A percentile compares a stretch with the other conserved stretches of the same genome.
Evolutionary conservation across 495 filamentous ascomycete genomes (phyloP).

Genomic region (Rhypophila decipiens): DNA sequence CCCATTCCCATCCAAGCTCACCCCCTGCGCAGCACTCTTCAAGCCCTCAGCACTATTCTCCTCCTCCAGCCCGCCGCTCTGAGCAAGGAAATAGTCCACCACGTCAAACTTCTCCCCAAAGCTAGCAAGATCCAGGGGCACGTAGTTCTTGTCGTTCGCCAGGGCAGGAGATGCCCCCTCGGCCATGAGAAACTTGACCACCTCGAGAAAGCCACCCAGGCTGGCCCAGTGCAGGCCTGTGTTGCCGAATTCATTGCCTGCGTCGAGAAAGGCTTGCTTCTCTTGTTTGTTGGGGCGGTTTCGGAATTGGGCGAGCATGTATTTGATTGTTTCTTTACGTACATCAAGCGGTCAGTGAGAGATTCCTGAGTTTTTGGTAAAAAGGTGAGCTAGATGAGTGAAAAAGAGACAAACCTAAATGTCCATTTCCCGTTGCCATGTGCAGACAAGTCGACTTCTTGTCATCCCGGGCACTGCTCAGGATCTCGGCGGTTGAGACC

Average conservation of each 20-base stretch:
- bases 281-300: slow-evolving; percentile 17
- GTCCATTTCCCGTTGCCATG: slow-evolving; percentile 86
- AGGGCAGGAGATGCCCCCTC: slow-evolving; percentile 59
- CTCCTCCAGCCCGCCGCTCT: slow-evolving; percentile 49
- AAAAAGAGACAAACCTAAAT: slow-evolving; percentile 47
- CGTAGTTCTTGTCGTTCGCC: slow-evolving; percentile 74
- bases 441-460: slow-evolving; percentile 72
- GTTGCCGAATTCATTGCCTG: slow-evolving; percentile 73
- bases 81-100: slow-evolving; percentile 56
- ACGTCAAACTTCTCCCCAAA: slow-evolving; percentile 61
- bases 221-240: slow-evolving; percentile 90
- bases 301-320: slow-evolving; percentile 34
- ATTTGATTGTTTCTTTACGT: slow-evolving; percentile 31
- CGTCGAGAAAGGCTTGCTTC: slow-evolving; percentile 51
- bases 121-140: slow-evolving; percentile 81
- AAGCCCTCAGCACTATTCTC: slow-evolving; percentile 35
- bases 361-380: too few relatives aligned
- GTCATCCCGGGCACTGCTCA: slow-evolving; percentile 61
- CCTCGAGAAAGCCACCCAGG: slow-evolving; percentile 74
- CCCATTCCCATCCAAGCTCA: too few relatives aligned
- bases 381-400: too few relatives aligned
- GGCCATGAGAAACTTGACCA: slow-evolving; percentile 67
- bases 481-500: slow-evolving; percentile 46
- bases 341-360: not conserved
- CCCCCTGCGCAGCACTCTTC: slow-evolving; percentile 14